Evolutionary conservation across 1,284 basidiomycete genomes (phyloP).

Genomic region (Apiotrichum laibachii): DNA sequence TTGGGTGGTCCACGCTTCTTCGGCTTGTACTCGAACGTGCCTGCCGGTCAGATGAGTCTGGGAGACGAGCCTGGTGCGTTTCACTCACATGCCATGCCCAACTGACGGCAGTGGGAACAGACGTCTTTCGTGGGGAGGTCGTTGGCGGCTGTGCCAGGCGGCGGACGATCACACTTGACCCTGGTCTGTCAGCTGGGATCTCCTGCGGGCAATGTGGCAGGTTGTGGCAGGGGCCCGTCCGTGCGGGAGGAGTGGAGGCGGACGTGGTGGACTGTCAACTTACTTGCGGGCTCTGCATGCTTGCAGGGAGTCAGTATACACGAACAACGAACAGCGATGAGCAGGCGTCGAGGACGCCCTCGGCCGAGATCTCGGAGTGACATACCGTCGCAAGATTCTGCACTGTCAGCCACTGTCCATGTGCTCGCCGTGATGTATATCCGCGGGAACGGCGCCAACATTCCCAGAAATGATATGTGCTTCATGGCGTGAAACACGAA

Average conservation of each 20-base stretch:
- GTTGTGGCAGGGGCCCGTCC: not conserved
- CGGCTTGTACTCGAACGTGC: constrained; percentile 82
- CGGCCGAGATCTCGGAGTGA: not conserved
- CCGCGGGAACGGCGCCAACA: constrained; percentile 21
- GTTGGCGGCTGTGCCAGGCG: constrained; percentile 26
- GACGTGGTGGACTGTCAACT: constrained; percentile 11
- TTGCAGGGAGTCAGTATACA: constrained; percentile 16
- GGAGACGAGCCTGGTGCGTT: too few species aligned
- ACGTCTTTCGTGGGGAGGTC: constrained; percentile 27
- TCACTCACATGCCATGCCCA: constrained; percentile 66
- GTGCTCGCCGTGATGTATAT: not conserved
- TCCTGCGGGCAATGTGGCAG: too few species aligned
- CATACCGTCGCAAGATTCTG: constrained; percentile 48
- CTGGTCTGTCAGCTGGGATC: constrained; percentile 22
- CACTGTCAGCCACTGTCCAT: not conserved
- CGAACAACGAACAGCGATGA: too few species aligned
- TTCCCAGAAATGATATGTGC: constrained; percentile 32
- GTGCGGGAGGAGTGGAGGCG: not conserved
- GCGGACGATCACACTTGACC: constrained; percentile 47
- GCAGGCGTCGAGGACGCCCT: not conserved
- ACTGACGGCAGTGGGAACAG: constrained; percentile 65
- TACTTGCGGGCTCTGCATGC: constrained; percentile 49
- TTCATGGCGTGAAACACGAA: too few species aligned
- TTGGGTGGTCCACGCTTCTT: constrained; percentile 88
- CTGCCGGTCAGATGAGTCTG: constrained; percentile 18